phyloP scores from a whole-genome alignment of 2,329 filamentous ascomycete genomes.

The Xenoacremonium recifei region DNA sequence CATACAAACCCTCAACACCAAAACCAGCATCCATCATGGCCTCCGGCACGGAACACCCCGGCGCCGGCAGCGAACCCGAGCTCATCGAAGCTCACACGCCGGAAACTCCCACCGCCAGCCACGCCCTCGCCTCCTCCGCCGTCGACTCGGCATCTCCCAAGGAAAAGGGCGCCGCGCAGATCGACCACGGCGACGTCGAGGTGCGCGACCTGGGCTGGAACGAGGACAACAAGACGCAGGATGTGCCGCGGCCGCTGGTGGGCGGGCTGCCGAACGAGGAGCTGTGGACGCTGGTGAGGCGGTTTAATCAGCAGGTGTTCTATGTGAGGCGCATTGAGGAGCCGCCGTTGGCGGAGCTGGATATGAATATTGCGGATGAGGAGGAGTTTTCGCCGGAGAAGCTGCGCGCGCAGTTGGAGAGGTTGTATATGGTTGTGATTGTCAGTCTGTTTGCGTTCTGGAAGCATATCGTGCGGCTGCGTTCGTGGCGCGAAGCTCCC shows the following conservation, averaged over 20 bases:
- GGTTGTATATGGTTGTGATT: constrained; percentile 77
- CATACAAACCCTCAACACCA: too few species aligned
- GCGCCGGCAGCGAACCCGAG: constrained; percentile 26
- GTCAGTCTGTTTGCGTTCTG: constrained; percentile 63
- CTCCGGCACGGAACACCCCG: too few species aligned
- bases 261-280: constrained; percentile 71
- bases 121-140: constrained; percentile 34
- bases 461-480: constrained; percentile 73
- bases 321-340: constrained; percentile 64
- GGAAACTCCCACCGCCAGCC: constrained; percentile 34
- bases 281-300: constrained; percentile 67
- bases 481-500: constrained; percentile 74
- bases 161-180: constrained; percentile 45
- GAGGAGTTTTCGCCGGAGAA: constrained; percentile 87
- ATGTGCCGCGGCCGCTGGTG: constrained; percentile 60
- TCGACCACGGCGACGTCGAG: constrained; percentile 49
- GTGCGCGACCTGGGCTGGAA: constrained; percentile 71
- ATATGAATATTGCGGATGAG: constrained; percentile 77
- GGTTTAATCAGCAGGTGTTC: constrained; percentile 71
- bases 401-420: constrained; percentile 72
- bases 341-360: constrained; percentile 61
- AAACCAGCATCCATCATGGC: too few species aligned
- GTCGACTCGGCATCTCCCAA: constrained; percentile 16
- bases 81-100: constrained; percentile 25
- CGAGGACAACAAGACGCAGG: constrained; percentile 50